Evolutionary conservation across 768 basidiomycete species (phyloP), one percentile per base, ranked within the genome.

Genomic region (Trametes elegans): DNA sequence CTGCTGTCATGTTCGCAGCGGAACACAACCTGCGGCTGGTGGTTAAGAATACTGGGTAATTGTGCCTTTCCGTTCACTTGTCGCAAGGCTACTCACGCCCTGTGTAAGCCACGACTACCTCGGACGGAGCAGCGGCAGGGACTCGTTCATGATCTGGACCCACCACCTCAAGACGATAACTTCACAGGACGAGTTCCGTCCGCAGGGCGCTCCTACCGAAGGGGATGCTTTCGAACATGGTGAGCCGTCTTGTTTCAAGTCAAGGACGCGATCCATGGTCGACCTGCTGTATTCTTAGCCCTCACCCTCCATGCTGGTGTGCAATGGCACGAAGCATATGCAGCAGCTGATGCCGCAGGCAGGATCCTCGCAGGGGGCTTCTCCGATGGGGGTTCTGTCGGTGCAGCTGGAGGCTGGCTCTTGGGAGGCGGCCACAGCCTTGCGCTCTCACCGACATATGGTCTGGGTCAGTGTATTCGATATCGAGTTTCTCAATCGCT

Each of bases 351-450:
- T n/a, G 42, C 48, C 3, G 23, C 49, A 11, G 43, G 43, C 5
- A 35, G 41, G 16, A 27, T 21, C 3, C 5, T 57, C 1, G 47
- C 50, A 6, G 48, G 40, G 29, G 42, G 29, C 23, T 27, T 29
- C 4, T 39, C 47, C 2, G 14, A 26, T 5, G 55, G 55, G 3
- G 77, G 72, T 23, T 73, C 77, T 6, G 70, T 81, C 4, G 80
- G 78, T 32, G 72, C 78, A 23, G 71, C 74, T 14, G 79, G 77
- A 24, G 80, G 79, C 18, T 82, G 77, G 75, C 49, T 56, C 5
- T 39, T 64, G 52, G 70, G 69, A 23, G 69, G 69, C 9, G 69
- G 70, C 2, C 68, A 70, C 35, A 64, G 65, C n/a, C n/a, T n/a
- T 19, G 55, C 66, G 1, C 49, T 71, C 7, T 65, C 69, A 11